Evolutionary conservation across 345 rosid species (phyloP).

Genomic region (Camelina neglecta): DNA sequence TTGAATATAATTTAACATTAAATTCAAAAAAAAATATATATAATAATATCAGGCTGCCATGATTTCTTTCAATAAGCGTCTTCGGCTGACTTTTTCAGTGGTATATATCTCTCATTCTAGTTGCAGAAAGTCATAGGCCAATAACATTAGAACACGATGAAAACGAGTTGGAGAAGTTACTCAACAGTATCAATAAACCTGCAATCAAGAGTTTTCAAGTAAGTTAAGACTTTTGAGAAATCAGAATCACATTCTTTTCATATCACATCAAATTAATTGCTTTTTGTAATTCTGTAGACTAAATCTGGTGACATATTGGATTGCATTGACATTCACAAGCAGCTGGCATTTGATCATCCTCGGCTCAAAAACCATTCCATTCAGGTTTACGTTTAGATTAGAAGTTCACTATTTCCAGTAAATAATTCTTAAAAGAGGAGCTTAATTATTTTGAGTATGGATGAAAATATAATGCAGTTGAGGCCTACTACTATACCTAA

Average conservation of each 20-base stretch:
- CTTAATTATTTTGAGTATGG: background rate
- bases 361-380: conserved; percentile 29
- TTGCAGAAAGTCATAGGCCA: conserved; percentile 15
- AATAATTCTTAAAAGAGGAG: background rate
- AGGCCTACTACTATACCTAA: conserved; percentile 28
- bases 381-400: conserved; percentile 30
- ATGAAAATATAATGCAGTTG: conserved; percentile 12
- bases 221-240: background rate
- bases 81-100: background rate
- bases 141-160: conserved; percentile 11
- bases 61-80: background rate
- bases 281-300: conserved; percentile 25
- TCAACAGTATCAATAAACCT: conserved; percentile 37
- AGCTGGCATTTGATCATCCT: conserved; percentile 45
- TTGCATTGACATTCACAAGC: conserved; percentile 45
- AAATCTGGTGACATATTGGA: conserved; percentile 44
- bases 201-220: conserved; percentile 39
- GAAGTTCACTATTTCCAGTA: background rate
- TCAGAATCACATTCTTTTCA: background rate
- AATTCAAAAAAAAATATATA: too few species aligned
- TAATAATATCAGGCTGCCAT: background rate
- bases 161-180: conserved; percentile 21
- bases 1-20: too few species aligned
- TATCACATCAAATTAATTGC: background rate
- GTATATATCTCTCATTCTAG: background rate